A percentile compares a stretch with the other conserved stretches of the same genome.
Evolutionary conservation across 2,329 filamentous ascomycete species (phyloP).

Genomic region (Cladophialophora exuberans): DNA sequence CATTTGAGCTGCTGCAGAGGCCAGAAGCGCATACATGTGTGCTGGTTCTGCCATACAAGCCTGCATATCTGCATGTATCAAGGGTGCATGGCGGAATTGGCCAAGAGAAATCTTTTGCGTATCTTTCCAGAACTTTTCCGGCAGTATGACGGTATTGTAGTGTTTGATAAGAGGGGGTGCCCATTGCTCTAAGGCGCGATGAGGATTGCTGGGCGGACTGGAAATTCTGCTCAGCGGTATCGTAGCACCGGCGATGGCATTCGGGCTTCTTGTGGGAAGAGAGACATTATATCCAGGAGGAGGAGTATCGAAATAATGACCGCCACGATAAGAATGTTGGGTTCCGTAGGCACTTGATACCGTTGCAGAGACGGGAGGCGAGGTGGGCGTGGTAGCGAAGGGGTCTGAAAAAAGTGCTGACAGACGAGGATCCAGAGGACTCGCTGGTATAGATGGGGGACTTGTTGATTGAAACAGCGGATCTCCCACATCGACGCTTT

Average conservation of each 20-base stretch:
- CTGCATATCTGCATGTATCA: constrained; percentile 30
- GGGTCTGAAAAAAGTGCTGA: constrained; percentile 22
- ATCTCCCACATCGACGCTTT: constrained; percentile 18
- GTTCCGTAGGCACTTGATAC: constrained; percentile 6
- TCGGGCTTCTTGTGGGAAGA: not conserved
- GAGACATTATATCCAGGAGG: constrained; percentile 1
- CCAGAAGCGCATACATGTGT: constrained; percentile 30
- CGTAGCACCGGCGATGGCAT: not conserved
- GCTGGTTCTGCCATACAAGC: constrained; percentile 27
- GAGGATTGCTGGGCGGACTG: constrained; percentile 9
- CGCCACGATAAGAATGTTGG: constrained; percentile 14
- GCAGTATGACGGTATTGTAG: constrained; percentile 26
- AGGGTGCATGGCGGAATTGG: constrained; percentile 24
- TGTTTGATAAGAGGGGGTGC: constrained; percentile 27
- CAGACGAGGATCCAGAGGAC: constrained; percentile 19
- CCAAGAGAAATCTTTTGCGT: constrained; percentile 19
- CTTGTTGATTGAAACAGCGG: constrained; percentile 16
- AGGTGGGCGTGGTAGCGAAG: constrained; percentile 11
- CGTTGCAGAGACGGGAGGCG: constrained; percentile 2
- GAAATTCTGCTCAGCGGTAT: constrained; percentile 3
- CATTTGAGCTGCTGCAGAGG: constrained; percentile 24
- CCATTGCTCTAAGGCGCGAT: constrained; percentile 25
- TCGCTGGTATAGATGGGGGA: constrained; percentile 7
- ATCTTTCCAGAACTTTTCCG: constrained; percentile 29
- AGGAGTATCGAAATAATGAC: constrained; percentile 17